phyloP scores from a whole-genome alignment of 352 stramenopile species.

The Pythium guiyangense region DNA sequence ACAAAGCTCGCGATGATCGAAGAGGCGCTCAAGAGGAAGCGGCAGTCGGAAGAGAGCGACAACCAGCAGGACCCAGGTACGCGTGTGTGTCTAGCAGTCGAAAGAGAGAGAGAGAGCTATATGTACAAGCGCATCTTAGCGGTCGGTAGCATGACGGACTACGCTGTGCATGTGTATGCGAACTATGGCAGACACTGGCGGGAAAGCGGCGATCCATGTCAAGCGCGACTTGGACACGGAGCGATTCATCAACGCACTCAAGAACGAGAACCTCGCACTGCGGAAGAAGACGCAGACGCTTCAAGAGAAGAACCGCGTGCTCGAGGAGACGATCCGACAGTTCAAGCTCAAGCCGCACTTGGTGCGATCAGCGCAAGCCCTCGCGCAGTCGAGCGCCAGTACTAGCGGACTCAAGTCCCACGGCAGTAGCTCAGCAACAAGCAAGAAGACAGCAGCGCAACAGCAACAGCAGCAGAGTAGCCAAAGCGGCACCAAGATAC shows the following conservation, averaged over 20 bases:
- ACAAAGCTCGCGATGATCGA: constrained; percentile 89
- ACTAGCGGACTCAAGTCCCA: too few relatives aligned
- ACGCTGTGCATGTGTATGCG: too few relatives aligned
- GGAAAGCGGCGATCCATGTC: constrained; percentile 21
- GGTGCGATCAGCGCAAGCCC: neutral
- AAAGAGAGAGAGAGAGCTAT: too few relatives aligned
- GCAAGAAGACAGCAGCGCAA: neutral
- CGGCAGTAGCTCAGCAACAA: constrained; percentile 3
- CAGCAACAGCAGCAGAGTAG: neutral
- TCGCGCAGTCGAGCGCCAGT: neutral
- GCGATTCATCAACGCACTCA: constrained; percentile 71
- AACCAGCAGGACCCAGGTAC: constrained; percentile 61
- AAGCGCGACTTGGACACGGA: constrained; percentile 75
- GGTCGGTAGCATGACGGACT: too few relatives aligned
- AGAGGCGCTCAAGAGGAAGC: constrained; percentile 78
- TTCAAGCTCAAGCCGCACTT: constrained; percentile 21
- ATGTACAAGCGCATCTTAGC: too few relatives aligned
- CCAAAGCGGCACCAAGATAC: constrained; percentile 3
- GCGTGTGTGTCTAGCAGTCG: constrained; percentile 13
- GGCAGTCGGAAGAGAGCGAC: constrained; percentile 33
- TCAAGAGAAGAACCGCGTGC: constrained; percentile 59
- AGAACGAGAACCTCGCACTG: constrained; percentile 63
- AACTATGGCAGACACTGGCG: constrained; percentile 30
- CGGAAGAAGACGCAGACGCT: constrained; percentile 72
- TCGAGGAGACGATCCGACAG: constrained; percentile 51